These are phyloP conservation scores for Trematosphaeria pertusa DNA, from an alignment of 2,329 filamentous ascomycete species.

Conservation along the genomic window DNA sequence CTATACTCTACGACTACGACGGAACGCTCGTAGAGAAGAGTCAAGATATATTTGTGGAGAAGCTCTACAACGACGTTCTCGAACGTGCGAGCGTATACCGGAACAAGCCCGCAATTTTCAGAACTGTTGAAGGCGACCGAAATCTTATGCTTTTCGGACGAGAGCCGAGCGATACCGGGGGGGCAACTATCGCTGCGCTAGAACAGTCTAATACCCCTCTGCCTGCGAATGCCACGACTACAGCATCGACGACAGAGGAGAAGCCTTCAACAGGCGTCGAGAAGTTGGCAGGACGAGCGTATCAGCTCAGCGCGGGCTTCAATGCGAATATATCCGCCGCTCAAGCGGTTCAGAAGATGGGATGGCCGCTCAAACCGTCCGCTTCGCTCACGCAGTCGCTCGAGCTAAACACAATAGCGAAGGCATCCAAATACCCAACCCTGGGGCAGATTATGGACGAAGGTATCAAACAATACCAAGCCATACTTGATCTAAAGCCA, in stretches of 20 bases:
- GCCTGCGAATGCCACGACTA: slow-evolving; percentile 56
- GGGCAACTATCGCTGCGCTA: slow-evolving; percentile 73
- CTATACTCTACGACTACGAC: slow-evolving; percentile 87
- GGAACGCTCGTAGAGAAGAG: slow-evolving; percentile 78
- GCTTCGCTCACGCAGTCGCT: slow-evolving; percentile 69
- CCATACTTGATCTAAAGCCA: slow-evolving; percentile 79
- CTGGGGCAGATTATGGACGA: slow-evolving; percentile 91
- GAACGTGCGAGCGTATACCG: slow-evolving; percentile 92
- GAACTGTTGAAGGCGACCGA: slow-evolving; percentile 81
- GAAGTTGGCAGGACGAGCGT: slow-evolving; percentile 74
- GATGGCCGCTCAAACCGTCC: slow-evolving; percentile 76
- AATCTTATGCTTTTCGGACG: slow-evolving; percentile 82
- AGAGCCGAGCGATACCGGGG: slow-evolving; percentile 66
- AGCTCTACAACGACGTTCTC: slow-evolving; percentile 91
- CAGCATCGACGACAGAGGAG: slow-evolving; percentile 43
- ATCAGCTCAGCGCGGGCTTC: slow-evolving; percentile 71
- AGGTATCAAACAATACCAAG: slow-evolving; percentile 86
- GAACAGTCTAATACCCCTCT: slow-evolving; percentile 70
- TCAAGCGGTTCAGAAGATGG: slow-evolving; percentile 78
- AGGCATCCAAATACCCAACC: slow-evolving; percentile 69
- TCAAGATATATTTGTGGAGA: slow-evolving; percentile 84
- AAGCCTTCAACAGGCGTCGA: slow-evolving; percentile 60
- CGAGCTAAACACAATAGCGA: slow-evolving; percentile 71
- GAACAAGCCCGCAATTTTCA: slow-evolving; percentile 72
- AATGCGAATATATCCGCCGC: slow-evolving; percentile 75